Evolutionary conservation across 768 basidiomycete species (phyloP), one percentile per base, ranked within the genome.

Genomic region (Phlegmacium glaucopus): DNA sequence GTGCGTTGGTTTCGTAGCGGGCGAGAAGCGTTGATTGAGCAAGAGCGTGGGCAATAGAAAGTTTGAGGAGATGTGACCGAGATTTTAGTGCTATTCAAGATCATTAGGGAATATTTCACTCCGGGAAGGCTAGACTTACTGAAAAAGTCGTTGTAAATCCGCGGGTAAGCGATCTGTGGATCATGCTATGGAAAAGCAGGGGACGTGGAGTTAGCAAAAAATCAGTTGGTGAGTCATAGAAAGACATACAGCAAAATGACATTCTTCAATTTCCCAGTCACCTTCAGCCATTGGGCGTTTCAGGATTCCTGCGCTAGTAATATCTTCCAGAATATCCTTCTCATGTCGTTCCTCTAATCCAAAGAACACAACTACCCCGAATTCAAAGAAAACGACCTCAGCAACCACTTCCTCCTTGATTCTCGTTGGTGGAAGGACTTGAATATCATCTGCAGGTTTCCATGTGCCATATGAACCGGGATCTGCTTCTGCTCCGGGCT

Each of bases 71-170:
- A 58, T 92, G 90, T 0, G 93, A 94, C 18, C 84, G 87, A 1
- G 90, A 88, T 70, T 94, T 94, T 61, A 96, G 85, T 4, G 94
- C 93, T 94, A 54, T 38, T 41, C 40, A 35, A 29, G 26, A 39
- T 17, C 26, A 39, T 18, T 32, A 17, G 17, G 17, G 7, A 50
- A 27, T 6, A n/a, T 10, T 13, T 5, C 16, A 8, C n/a, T 9
- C 7, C 22, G 22, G 52, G 6, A 42, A 26, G 8, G 32, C 8
- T 25, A 22, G 9, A 74, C 87, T 55, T 59, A 94, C 93, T 94
- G 69, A 94, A 95, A 69, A 94, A 90, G 64, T 95, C 94, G 52
- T 97, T 95, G 70, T 90, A 96, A 53, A 97, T 94, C 39, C 94
- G 80, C 12, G 94, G 94, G 57, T 87, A 92, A 1, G 80, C 75